These are phyloP conservation scores for Boletus reticulatus DNA, from an alignment of 768 basidiomycete genomes.

Conservation along the genomic window DNA sequence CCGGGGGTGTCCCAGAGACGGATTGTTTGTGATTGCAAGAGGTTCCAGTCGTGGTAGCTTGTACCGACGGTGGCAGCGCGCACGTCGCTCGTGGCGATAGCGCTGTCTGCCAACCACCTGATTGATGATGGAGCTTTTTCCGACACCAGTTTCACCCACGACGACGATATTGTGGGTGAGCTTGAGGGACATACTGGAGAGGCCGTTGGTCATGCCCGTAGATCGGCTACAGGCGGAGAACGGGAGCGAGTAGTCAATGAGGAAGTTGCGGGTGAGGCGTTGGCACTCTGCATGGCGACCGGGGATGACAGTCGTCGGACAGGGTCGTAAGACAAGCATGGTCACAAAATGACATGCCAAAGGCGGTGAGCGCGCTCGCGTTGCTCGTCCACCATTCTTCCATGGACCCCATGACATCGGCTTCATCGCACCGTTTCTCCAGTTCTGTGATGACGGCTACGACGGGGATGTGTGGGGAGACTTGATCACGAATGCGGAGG, in stretches of 20 bases:
- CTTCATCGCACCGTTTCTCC: constrained; percentile 17
- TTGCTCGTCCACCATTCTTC: constrained; percentile 23
- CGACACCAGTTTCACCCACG: constrained; percentile 38
- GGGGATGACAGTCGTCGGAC: constrained; percentile 17
- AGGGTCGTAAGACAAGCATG: constrained; percentile 28
- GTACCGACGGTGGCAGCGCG: constrained; percentile 18
- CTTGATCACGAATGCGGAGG: constrained; percentile 19
- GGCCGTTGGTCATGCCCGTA: not conserved
- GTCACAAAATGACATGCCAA: constrained; percentile 14
- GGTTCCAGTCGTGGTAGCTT: constrained; percentile 23
- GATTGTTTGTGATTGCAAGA: constrained; percentile 19
- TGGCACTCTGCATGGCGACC: constrained; percentile 19
- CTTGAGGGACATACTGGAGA: constrained; percentile 15
- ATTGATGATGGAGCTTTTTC: constrained; percentile 24
- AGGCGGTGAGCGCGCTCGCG: not conserved
- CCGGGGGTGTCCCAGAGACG: constrained; percentile 28
- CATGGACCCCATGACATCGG: constrained; percentile 18
- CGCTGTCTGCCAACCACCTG: constrained; percentile 18
- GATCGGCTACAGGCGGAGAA: not conserved
- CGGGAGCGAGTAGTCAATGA: constrained; percentile 21
- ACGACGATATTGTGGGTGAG: constrained; percentile 33
- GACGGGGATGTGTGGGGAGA: constrained; percentile 18
- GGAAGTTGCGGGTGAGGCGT: constrained; percentile 20
- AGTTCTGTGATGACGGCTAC: constrained; percentile 26
- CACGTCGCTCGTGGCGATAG: constrained; percentile 13